Evolutionary conservation across 805 yeast genomes (phyloP), one percentile per base, ranked within the genome.

Genomic region (Myxozyma neotropica): DNA sequence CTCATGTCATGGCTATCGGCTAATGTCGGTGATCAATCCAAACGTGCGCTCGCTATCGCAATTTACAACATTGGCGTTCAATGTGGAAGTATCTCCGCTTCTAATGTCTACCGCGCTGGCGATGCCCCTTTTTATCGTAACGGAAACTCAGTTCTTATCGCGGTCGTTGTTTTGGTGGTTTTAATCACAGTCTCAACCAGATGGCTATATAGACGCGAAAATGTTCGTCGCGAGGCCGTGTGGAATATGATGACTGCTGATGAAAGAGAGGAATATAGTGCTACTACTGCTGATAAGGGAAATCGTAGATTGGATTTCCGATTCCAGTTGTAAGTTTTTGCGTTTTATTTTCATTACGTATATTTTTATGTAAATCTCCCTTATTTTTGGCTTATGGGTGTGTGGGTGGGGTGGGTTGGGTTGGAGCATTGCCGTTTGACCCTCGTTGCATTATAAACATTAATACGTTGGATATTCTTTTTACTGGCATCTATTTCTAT

Each of bases 41-140:
- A 82, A 4, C 76, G 92, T 66, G 81, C 89, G 0, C 83, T 86
- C 5, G 78, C 86, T 17, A 81, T 88, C 0, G 84, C 90, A 0
- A 61, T 86, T 42, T 85, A 81, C 69, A 87, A 86, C 68, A 84
- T 85, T 77, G 79, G 78, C 68, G 84, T 83, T 0, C 91, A 87
- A 68, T 75, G 82, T 0, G 88, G 84, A 1, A 71, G 75, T 31
- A 82, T 87, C 52, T 74, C 81, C 4, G 75, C 83, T 2, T 75
- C 83, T 12, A 82, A 86, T 67, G 77, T 87, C 6, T 87, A 86
- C 71, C 72, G 85, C 52, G 70, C 71, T 1, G 78, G 77, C 45
- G 92, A 87, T 68, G 77, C 76, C 39, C 92, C 91, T 1, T 57
- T 77, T 36, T 87, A 77, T 38, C 86, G 86, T 68, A 78, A 78